Percentiles rank a stretch among this genome's conserved stretches.
phyloP scores from a whole-genome alignment of 2,329 filamentous ascomycete genomes.

The Ceratocystis albifundus region DNA sequence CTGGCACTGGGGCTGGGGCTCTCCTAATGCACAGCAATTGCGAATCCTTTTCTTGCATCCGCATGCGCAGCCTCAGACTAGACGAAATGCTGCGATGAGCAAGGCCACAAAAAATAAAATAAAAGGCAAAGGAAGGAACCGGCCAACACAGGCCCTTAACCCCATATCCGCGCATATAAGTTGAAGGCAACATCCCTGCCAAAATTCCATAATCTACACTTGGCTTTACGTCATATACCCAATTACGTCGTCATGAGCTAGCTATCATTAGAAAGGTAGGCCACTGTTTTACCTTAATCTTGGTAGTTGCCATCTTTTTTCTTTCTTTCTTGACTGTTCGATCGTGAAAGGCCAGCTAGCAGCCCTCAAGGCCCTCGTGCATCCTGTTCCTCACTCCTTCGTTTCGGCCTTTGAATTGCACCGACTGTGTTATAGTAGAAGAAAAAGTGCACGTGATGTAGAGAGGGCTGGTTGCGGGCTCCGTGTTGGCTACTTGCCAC shows the following conservation, averaged over 20 bases:
- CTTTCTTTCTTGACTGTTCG: neutral
- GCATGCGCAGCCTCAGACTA: neutral
- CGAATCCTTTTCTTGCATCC: neutral
- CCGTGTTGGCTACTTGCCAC: neutral
- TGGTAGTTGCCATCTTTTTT: neutral
- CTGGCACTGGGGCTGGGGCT: no score
- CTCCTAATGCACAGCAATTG: neutral
- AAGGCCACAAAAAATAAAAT: no score
- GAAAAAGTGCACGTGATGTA: neutral
- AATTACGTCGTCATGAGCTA: neutral
- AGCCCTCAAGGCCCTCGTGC: neutral
- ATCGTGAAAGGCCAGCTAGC: neutral
- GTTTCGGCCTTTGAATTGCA: neutral
- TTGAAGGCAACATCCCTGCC: neutral
- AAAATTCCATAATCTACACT: neutral
- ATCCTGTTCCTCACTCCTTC: neutral
- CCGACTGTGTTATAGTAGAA: neutral
- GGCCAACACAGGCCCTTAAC: neutral
- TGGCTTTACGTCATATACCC: neutral
- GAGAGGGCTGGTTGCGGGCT: neutral
- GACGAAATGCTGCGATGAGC: no score
- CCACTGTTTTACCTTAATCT: neutral
- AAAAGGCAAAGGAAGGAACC: neutral
- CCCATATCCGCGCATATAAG: conserved; percentile 1
- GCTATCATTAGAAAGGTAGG: neutral